phyloP scores from a whole-genome alignment of 177 flowering plant genomes.

The Tripterygium wilfordii region DNA sequence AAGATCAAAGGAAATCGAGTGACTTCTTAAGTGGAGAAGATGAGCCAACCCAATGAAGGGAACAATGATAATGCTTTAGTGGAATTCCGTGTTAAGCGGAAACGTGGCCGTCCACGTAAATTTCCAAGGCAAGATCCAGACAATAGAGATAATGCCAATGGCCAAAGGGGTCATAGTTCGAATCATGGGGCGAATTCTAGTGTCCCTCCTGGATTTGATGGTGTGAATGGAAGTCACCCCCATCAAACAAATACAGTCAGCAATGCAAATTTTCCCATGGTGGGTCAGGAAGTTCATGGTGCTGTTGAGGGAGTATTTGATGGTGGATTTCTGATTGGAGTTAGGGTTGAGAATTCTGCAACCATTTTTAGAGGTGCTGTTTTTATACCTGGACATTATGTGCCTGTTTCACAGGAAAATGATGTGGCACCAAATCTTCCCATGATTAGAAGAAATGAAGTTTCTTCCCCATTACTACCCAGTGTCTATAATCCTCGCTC shows the following conservation, averaged over 20 bases:
- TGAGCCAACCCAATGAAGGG: slow-evolving; percentile 21
- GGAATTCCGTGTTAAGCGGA: slow-evolving; percentile 27
- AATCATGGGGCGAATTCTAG: slow-evolving; percentile 6
- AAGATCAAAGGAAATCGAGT: no score
- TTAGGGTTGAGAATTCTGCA: slow-evolving; percentile 55
- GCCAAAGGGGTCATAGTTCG: slow-evolving; percentile 16
- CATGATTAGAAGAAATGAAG: slow-evolving; percentile 52
- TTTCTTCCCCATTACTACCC: slow-evolving; percentile 28
- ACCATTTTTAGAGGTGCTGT: slow-evolving; percentile 70
- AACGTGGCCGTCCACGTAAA: slow-evolving; percentile 58
- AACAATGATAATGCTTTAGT: slow-evolving; percentile 11
- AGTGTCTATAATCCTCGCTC: slow-evolving; percentile 12
- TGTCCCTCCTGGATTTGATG: slow-evolving; percentile 27
- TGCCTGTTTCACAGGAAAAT: slow-evolving; percentile 63
- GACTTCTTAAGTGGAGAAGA: slow-evolving; percentile 5
- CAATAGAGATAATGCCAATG: slow-evolving; percentile 8
- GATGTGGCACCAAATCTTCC: slow-evolving; percentile 74
- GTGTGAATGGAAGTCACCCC: slow-evolving; percentile 18
- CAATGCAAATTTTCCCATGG: slow-evolving; percentile 25
- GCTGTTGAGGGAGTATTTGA: slow-evolving; percentile 77
- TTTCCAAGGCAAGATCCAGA: slow-evolving; percentile 15
- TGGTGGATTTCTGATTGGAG: slow-evolving; percentile 78
- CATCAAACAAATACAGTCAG: slow-evolving; percentile 17
- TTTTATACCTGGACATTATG: slow-evolving; percentile 67
- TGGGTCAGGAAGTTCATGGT: slow-evolving; percentile 76